A percentile compares a stretch with the other conserved stretches of the same genome.
These are phyloP conservation scores for Annulohypoxylon maeteangense DNA, from an alignment of 495 filamentous ascomycete genomes.

Conservation along the genomic window DNA sequence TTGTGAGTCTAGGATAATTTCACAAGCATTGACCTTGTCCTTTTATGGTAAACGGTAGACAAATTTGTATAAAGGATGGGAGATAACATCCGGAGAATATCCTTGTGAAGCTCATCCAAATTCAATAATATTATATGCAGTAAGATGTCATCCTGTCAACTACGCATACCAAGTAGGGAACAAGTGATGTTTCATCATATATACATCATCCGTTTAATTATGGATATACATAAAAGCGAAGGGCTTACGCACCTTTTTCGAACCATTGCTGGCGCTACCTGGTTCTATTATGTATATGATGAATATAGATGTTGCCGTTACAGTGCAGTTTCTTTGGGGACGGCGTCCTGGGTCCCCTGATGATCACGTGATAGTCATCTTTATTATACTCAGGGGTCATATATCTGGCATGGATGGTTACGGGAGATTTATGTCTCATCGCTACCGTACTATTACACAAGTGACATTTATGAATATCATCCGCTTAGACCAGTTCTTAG, in stretches of 20 bases:
- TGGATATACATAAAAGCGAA: not conserved
- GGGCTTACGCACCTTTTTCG: not conserved
- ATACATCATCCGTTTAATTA: slow-evolving; percentile 1
- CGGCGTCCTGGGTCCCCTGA: slow-evolving; percentile 3
- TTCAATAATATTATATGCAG: not conserved
- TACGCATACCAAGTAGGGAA: not conserved
- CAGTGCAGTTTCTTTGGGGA: not conserved
- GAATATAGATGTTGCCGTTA: not conserved
- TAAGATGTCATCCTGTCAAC: not conserved
- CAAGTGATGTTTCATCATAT: not conserved
- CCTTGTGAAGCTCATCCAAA: slow-evolving; percentile 11
- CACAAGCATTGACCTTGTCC: not conserved
- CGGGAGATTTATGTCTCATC: slow-evolving; percentile 6
- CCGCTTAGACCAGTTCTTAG: not conserved
- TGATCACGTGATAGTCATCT: slow-evolving; percentile 5
- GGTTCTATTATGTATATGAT: not conserved
- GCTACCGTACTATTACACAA: not conserved
- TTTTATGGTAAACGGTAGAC: slow-evolving; percentile 1
- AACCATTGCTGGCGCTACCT: not conserved
- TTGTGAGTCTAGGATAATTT: not conserved
- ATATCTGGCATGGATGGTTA: not conserved
- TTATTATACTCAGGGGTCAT: slow-evolving; percentile 1
- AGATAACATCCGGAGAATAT: not conserved
- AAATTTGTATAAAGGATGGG: not conserved
- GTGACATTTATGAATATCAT: not conserved